Conservation (phyloP, 345 rosid genomes). For the Turritis glabra region DNA sequence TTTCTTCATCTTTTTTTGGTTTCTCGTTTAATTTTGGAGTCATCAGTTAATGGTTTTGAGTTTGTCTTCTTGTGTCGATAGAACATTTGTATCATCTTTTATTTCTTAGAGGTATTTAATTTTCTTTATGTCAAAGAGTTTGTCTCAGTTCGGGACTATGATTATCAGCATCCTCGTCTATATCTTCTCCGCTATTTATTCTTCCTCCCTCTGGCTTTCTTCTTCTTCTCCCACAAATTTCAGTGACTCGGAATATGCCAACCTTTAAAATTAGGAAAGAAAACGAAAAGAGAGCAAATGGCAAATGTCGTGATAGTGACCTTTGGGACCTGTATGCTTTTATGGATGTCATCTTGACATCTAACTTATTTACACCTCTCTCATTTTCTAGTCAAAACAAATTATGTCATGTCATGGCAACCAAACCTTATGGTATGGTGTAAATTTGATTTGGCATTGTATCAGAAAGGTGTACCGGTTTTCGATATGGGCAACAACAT, state of each 20-base stretch:
- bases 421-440: too few species aligned
- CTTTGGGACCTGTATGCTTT: too few species aligned
- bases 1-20: slow-evolving; percentile 9
- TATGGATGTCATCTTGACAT: too few species aligned
- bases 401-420: too few species aligned
- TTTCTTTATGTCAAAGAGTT: slow-evolving; percentile 1
- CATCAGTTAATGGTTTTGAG: slow-evolving; percentile 32
- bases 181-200: background rate
- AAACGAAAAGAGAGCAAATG: too few species aligned
- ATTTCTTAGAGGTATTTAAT: slow-evolving; percentile 5
- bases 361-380: too few species aligned
- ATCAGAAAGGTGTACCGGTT: too few species aligned
- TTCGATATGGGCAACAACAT: too few species aligned
- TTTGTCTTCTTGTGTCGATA: slow-evolving; percentile 33
- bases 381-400: too few species aligned
- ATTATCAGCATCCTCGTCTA: background rate
- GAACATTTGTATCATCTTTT: slow-evolving; percentile 31
- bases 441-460: too few species aligned
- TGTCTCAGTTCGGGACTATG: background rate
- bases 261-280: too few species aligned
- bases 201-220: background rate
- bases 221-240: background rate
- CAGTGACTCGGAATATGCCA: background rate
- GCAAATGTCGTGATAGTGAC: too few species aligned
- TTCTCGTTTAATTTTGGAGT: slow-evolving; percentile 31